Evolutionary conservation across 2,329 filamentous ascomycete genomes (phyloP).

Genomic region (Bretziella fagacearum): DNA sequence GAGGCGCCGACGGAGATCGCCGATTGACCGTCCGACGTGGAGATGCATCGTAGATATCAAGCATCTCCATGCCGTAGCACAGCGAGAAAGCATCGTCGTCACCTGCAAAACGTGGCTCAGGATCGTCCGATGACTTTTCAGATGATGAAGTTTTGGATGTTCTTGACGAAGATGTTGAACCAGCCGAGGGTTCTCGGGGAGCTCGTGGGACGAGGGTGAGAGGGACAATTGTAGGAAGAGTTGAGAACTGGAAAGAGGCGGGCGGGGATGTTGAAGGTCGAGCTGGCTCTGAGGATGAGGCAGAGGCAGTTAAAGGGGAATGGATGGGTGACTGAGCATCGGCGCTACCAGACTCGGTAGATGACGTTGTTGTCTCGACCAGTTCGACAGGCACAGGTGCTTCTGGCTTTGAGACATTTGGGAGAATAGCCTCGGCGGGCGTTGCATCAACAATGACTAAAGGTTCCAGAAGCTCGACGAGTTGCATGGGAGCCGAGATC

Average conservation of each 20-base stretch:
- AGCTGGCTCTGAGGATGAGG: too few species aligned
- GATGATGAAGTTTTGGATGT: neutral
- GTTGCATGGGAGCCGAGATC: too few species aligned
- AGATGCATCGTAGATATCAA: neutral
- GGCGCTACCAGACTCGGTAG: too few species aligned
- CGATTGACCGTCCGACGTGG: neutral
- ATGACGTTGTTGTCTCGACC: too few species aligned
- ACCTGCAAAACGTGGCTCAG: neutral
- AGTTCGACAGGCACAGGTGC: too few species aligned
- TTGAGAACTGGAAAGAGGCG: neutral
- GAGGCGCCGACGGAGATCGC: neutral
- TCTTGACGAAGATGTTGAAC: neutral
- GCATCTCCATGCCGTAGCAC: neutral
- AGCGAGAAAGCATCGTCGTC: neutral
- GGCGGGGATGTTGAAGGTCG: neutral
- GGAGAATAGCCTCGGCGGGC: too few species aligned
- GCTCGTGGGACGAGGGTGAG: neutral
- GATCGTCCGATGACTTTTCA: neutral
- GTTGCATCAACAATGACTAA: too few species aligned
- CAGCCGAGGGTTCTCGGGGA: neutral
- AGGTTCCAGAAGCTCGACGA: too few species aligned
- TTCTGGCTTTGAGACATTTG: too few species aligned
- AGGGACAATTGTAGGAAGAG: neutral
- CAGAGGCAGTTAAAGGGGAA: too few species aligned
- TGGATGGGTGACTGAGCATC: too few species aligned